Percentiles rank a stretch among this genome's conserved stretches.
phyloP scores from a whole-genome alignment of 2,329 filamentous ascomycete species.

The Aspergillus unguis region DNA sequence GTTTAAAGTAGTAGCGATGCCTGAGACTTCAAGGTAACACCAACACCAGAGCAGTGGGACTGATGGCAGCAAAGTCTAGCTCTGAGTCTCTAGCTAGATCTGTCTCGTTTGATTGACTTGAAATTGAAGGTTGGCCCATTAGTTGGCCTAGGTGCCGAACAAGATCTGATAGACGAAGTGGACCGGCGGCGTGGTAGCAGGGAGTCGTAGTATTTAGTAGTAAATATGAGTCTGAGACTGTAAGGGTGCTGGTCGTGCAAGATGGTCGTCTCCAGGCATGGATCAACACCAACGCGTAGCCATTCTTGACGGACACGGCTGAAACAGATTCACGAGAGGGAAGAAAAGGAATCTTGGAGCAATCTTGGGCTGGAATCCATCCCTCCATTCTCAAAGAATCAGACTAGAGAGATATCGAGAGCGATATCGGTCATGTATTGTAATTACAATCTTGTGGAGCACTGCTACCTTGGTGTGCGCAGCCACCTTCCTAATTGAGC shows the following conservation, averaged over 20 bases:
- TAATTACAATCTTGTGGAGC: slow-evolving; percentile 5
- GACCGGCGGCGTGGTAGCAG: slow-evolving; percentile 8
- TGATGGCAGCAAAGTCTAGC: neutral
- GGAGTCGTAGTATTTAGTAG: slow-evolving; percentile 12
- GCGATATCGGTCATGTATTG: slow-evolving; percentile 2
- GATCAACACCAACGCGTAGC: slow-evolving; percentile 24
- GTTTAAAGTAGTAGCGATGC: slow-evolving; percentile 16
- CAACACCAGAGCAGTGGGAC: slow-evolving; percentile 4
- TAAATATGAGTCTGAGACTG: neutral
- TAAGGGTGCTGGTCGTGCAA: slow-evolving; percentile 6
- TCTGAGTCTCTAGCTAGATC: neutral
- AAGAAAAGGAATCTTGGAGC: neutral
- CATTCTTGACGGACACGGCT: slow-evolving; percentile 13
- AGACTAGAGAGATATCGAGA: neutral
- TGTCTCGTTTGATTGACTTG: neutral
- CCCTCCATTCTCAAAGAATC: slow-evolving; percentile 10
- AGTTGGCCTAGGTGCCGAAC: neutral
- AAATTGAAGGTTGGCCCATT: neutral
- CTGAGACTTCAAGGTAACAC: slow-evolving; percentile 23
- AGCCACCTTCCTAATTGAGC: too few species aligned
- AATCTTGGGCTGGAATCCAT: slow-evolving; percentile 2
- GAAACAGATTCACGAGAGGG: neutral
- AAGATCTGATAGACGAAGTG: slow-evolving; percentile 6
- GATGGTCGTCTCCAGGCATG: slow-evolving; percentile 14
- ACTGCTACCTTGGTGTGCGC: neutral